A percentile compares a stretch with the other conserved stretches of the same genome.
Evolutionary conservation across 1,284 basidiomycete species (phyloP).

Genomic region (Heterobasidion parviporum): DNA sequence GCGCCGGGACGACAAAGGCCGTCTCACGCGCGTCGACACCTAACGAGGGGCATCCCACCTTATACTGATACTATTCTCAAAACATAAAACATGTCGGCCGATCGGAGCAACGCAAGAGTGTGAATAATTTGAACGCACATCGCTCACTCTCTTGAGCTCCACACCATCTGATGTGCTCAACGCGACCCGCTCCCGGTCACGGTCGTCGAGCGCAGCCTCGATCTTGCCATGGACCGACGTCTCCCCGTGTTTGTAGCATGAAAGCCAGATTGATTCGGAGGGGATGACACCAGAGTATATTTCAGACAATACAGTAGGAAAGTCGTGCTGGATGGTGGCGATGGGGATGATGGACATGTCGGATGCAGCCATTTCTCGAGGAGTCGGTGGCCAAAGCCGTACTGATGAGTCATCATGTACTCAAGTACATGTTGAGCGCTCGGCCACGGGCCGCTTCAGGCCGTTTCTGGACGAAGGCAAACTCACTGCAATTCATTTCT

Average conservation of each 20-base stretch:
- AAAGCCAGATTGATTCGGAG: conserved; percentile 62
- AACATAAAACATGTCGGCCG: neutral
- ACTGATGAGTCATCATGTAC: no score
- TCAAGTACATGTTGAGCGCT: no score
- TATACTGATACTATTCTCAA: neutral
- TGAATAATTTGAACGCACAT: conserved; percentile 5
- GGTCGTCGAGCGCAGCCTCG: conserved; percentile 40
- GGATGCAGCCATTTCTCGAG: no score
- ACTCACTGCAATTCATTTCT: no score
- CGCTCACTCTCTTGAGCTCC: conserved; percentile 26
- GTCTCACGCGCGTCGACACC: conserved; percentile 16
- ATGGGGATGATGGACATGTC: conserved; percentile 34
- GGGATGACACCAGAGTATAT: conserved; percentile 46
- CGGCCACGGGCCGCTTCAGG: no score
- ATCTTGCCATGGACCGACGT: conserved; percentile 56
- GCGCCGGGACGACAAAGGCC: conserved; percentile 32
- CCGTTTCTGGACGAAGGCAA: no score
- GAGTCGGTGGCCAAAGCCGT: no score
- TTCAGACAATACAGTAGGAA: conserved; percentile 49
- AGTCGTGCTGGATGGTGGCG: conserved; percentile 56
- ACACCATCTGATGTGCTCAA: conserved; percentile 32
- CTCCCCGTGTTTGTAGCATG: conserved; percentile 50
- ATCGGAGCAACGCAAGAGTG: neutral
- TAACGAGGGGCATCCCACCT: neutral
- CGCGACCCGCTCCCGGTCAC: conserved; percentile 35